phyloP scores from a whole-genome alignment of 1,284 basidiomycete species.

The Ceratobasidium theobromae region DNA sequence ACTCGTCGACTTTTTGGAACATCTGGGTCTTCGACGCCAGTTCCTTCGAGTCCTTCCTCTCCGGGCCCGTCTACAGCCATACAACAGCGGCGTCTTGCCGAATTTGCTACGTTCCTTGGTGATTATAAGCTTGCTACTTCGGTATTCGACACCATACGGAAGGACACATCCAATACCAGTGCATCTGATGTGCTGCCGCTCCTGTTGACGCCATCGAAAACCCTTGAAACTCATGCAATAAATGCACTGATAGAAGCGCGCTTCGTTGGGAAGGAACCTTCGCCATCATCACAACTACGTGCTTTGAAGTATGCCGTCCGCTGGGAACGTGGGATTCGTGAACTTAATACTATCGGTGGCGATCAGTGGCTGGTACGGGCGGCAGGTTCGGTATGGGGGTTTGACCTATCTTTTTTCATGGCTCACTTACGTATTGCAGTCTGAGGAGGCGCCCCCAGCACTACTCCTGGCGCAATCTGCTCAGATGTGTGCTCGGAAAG shows the following conservation, averaged over 20 bases:
- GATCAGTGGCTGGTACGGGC: slow-evolving; percentile 81
- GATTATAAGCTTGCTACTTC: slow-evolving; percentile 83
- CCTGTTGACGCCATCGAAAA: slow-evolving; percentile 62
- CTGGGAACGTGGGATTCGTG: slow-evolving; percentile 68
- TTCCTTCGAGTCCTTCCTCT: slow-evolving; percentile 45
- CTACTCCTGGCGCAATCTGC: slow-evolving; percentile 75
- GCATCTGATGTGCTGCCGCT: slow-evolving; percentile 77
- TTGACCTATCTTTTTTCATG: background rate
- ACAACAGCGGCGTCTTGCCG: slow-evolving; percentile 85
- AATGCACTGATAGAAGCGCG: slow-evolving; percentile 52
- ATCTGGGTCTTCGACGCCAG: slow-evolving; percentile 46
- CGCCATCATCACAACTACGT: slow-evolving; percentile 62
- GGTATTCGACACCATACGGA: slow-evolving; percentile 85
- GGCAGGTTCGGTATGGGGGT: slow-evolving; percentile 63
- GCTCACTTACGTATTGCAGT: slow-evolving; percentile 46
- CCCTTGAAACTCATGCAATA: slow-evolving; percentile 58
- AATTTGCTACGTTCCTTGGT: slow-evolving; percentile 90
- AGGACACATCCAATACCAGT: slow-evolving; percentile 63
- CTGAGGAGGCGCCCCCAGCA: slow-evolving; percentile 76
- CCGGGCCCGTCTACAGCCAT: slow-evolving; percentile 44
- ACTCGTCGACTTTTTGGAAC: slow-evolving; percentile 89
- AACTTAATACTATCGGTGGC: slow-evolving; percentile 57
- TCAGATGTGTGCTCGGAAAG: slow-evolving; percentile 60
- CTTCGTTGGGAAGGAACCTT: slow-evolving; percentile 47
- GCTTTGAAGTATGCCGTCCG: slow-evolving; percentile 66